Evolutionary conservation across 176 grass and related monocot genomes (phyloP).

Genomic region (Oryza brachyantha): DNA sequence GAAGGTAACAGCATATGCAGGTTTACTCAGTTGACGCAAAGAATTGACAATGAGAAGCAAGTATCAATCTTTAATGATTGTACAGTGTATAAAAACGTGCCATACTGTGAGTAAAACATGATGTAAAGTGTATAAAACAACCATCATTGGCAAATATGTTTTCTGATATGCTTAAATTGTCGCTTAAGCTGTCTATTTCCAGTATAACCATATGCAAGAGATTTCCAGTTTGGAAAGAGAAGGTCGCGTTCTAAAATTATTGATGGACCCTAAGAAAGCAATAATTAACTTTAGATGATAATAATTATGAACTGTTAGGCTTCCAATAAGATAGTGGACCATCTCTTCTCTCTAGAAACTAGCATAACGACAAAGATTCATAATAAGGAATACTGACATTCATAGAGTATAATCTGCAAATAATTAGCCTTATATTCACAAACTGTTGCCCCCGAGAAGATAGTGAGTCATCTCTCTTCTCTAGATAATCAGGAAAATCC

Average conservation of each 20-base stretch:
- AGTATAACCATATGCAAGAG: background rate
- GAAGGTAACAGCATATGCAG: slow-evolving; percentile 20
- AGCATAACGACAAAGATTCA: background rate
- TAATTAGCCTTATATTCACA: too few relatives aligned
- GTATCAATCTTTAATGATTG: background rate
- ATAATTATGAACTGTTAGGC: background rate
- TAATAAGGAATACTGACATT: background rate
- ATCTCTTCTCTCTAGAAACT: background rate
- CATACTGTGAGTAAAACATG: background rate
- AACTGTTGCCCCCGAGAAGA: too few relatives aligned
- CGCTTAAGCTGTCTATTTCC: slow-evolving; percentile 2
- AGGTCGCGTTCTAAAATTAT: background rate
- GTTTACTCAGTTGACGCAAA: background rate
- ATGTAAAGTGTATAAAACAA: background rate
- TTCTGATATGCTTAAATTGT: too few relatives aligned
- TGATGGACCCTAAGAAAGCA: background rate
- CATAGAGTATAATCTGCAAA: background rate
- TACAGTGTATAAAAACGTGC: background rate
- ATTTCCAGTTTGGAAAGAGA: background rate
- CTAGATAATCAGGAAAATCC: too few relatives aligned
- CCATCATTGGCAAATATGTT: background rate
- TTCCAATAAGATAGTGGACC: background rate
- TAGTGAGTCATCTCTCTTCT: too few relatives aligned
- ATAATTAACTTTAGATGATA: background rate
- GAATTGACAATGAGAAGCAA: slow-evolving; percentile 1